Conservation (phyloP, 192 early-diverging fungal species). For the Coemansia sp. region DNA sequence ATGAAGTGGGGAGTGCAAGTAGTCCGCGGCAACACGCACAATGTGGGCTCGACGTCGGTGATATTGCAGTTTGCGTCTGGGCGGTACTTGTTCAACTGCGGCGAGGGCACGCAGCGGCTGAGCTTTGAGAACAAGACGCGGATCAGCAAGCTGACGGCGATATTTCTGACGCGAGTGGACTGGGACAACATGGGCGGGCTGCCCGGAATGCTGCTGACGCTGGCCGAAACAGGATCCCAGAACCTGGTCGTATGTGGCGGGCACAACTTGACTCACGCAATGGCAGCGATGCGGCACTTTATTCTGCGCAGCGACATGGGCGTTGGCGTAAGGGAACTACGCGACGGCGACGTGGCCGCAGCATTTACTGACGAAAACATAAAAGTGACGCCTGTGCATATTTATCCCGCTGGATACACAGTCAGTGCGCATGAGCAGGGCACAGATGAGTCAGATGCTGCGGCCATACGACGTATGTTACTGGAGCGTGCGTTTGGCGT, state of each 20-base stretch:
- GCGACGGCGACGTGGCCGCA: slow-evolving; percentile 33
- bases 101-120: slow-evolving; percentile 86
- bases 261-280: slow-evolving; percentile 73
- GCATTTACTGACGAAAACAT: slow-evolving; percentile 67
- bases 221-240: slow-evolving; percentile 70
- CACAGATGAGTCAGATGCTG: slow-evolving; percentile 29
- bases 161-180: slow-evolving; percentile 79
- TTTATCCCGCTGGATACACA: slow-evolving; percentile 55
- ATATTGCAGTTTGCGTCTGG: slow-evolving; percentile 71
- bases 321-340: slow-evolving; percentile 59
- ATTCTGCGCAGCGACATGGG: slow-evolving; percentile 62
- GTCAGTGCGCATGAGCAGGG: slow-evolving; percentile 14
- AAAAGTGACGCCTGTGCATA: slow-evolving; percentile 60
- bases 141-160: slow-evolving; percentile 66
- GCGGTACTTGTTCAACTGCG: slow-evolving; percentile 90
- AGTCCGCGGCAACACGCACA: slow-evolving; percentile 57
- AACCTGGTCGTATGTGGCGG: slow-evolving; percentile 69
- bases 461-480: slow-evolving; percentile 13
- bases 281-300: slow-evolving; percentile 78
- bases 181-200: slow-evolving; percentile 89
- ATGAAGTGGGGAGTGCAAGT: slow-evolving; percentile 65
- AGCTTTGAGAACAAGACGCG: slow-evolving; percentile 73
- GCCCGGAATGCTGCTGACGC: slow-evolving; percentile 89
- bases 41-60: slow-evolving; percentile 60
- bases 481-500: slow-evolving; percentile 35